Conservation (phyloP, 129 eudicot genomes). For the Mikania micrantha region DNA sequence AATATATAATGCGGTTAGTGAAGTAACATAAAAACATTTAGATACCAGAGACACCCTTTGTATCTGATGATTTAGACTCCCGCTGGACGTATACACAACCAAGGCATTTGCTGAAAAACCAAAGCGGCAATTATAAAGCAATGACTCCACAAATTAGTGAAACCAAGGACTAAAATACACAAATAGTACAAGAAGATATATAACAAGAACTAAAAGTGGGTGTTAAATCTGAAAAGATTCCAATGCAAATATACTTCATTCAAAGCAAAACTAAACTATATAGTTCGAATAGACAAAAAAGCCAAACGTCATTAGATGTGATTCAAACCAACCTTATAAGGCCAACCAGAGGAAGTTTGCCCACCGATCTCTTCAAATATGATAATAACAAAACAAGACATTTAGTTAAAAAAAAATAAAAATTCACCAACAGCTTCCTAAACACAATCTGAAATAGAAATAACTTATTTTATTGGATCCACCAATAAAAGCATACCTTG, state of each 20-base stretch:
- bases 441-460: not conserved
- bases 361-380: constrained; percentile 89
- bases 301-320: not conserved
- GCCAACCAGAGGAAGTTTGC: constrained; percentile 96
- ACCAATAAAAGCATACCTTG: constrained; percentile 56
- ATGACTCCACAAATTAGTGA: not conserved
- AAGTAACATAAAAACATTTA: not conserved
- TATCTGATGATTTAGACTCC: constrained; percentile 79
- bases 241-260: not conserved
- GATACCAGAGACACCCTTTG: constrained; percentile 92
- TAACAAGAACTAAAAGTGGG: not conserved
- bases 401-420: not conserved
- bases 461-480: not conserved
- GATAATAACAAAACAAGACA: constrained; percentile 26
- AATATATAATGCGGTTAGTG: not conserved
- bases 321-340: constrained; percentile 80
- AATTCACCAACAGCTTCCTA: not conserved
- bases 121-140: not conserved
- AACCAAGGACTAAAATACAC: not conserved
- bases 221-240: not conserved
- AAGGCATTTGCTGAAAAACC: constrained; percentile 82
- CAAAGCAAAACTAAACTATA: not conserved
- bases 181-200: not conserved
- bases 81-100: constrained; percentile 97
- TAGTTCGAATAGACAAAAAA: not conserved